Evolutionary conservation across 1,139 yeast genomes (phyloP), one percentile per base, ranked within the genome.

Genomic region (Sugiyamaella grinbergsii): DNA sequence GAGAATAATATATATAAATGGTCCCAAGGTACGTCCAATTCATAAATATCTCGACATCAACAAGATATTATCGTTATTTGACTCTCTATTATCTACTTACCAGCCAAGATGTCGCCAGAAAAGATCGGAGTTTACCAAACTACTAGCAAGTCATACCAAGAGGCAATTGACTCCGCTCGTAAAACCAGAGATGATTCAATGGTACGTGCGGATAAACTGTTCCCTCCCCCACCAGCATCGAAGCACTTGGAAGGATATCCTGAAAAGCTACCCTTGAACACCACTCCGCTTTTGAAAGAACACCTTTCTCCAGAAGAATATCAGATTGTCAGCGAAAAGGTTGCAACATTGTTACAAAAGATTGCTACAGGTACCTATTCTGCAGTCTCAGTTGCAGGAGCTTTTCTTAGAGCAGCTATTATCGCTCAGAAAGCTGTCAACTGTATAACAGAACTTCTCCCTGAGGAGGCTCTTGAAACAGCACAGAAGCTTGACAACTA

Each of bases 381-480:
- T 1, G 34, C 59, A 13, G 45, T 49, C 13, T 43, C 51, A 13
- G 59, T 56, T 4, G 50, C 47, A 3, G 37, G 39, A 7, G 57
- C 5, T 79, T 74, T 61, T 77, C 81, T 53, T 78, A 77, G 56
- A 71, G 85, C 59, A 52, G 81, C 85, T 2, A 77, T 82, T 0
- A 68, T 80, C 47, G 78, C 80, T 11, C 85, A 82, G 56, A 82
- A 81, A 59, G 65, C 81, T 55, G 74, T 80, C 54, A 78, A 80
- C 58, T 78, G 83, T 62, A 79, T 82, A 19, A 69, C 80, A 72
- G 83, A 81, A 40, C 72, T 82, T 49, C 72, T 82, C 58, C 75
- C 80, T 52, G 77, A 79, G 33, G 66, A 81, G 42, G 69, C 68
- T 48, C 51, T 64, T 4, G 62, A 54, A 16, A 72, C 81, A 53